Percentiles rank a stretch among this genome's conserved stretches.
Conservation (phyloP, 2,329 filamentous ascomycete species). For the Myotisia sp. region DNA sequence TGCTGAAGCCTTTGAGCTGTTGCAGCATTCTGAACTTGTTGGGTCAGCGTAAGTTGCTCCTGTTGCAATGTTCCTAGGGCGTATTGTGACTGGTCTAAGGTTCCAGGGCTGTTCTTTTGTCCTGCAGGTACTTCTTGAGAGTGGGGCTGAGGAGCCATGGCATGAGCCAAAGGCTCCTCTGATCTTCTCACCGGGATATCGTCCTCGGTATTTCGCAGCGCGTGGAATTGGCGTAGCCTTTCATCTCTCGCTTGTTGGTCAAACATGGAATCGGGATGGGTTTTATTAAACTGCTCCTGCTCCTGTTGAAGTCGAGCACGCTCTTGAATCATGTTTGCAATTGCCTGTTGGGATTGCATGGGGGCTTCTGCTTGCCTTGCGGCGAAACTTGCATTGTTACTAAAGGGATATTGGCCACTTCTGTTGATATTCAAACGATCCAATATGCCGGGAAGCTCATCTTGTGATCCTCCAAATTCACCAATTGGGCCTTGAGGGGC, state of each 20-base stretch:
- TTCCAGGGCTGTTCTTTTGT: neutral
- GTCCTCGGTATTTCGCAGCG: slow-evolving; percentile 55
- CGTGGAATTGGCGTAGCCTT: slow-evolving; percentile 70
- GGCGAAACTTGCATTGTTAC: slow-evolving; percentile 29
- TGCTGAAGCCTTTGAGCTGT: slow-evolving; percentile 24
- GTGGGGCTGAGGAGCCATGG: slow-evolving; percentile 19
- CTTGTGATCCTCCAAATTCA: slow-evolving; percentile 46
- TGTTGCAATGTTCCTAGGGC: slow-evolving; percentile 35
- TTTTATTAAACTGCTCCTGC: slow-evolving; percentile 40
- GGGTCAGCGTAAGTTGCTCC: slow-evolving; percentile 55
- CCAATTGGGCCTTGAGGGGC: slow-evolving; percentile 21
- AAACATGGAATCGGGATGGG: slow-evolving; percentile 31
- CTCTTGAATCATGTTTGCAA: slow-evolving; percentile 47
- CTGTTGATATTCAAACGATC: slow-evolving; percentile 49
- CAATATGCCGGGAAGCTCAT: slow-evolving; percentile 53
- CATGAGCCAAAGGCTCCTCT: slow-evolving; percentile 30
- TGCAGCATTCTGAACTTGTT: slow-evolving; percentile 67
- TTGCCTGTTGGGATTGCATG: slow-evolving; percentile 41
- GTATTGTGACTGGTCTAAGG: slow-evolving; percentile 12
- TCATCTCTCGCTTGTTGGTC: slow-evolving; percentile 44
- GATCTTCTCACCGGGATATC: slow-evolving; percentile 21
- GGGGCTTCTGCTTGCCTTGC: slow-evolving; percentile 28
- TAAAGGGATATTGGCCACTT: slow-evolving; percentile 35
- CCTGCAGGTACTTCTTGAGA: slow-evolving; percentile 9
- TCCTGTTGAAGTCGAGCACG: slow-evolving; percentile 47